These are phyloP conservation scores for Blastomyces parvus DNA, from an alignment of 2,329 filamentous ascomycete genomes.

Conservation along the genomic window DNA sequence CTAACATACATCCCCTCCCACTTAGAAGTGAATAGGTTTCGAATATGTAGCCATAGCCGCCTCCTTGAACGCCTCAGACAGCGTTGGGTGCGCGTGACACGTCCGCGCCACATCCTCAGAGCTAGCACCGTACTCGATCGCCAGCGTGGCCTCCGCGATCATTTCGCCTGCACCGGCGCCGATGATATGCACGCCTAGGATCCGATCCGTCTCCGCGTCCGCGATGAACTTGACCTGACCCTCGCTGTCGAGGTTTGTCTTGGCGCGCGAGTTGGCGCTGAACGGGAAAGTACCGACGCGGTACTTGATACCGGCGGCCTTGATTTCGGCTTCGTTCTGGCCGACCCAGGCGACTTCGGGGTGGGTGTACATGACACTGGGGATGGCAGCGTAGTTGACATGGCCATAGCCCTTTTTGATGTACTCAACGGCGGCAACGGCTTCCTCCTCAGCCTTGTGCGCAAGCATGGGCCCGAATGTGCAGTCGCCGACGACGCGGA, in stretches of 20 bases:
- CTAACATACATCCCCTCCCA: slow-evolving; percentile 10
- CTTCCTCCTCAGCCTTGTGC: slow-evolving; percentile 99
- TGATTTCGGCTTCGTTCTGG: slow-evolving; percentile 92
- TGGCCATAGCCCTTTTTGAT: slow-evolving; percentile 97
- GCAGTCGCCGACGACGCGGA: slow-evolving; percentile 89
- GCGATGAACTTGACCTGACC: slow-evolving; percentile 95
- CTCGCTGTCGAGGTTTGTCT: slow-evolving; percentile 95
- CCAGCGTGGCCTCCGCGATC: slow-evolving; percentile 95
- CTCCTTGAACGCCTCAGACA: slow-evolving; percentile 98
- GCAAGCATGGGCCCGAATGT: slow-evolving; percentile 99
- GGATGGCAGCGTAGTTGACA: slow-evolving; percentile 97
- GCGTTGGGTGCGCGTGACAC: slow-evolving; percentile 90
- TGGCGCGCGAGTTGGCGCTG: slow-evolving; percentile 93
- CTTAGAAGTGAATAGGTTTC: slow-evolving; percentile 90
- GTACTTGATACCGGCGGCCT: slow-evolving; percentile 83
- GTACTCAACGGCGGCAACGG: slow-evolving; percentile 87
- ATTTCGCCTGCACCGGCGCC: slow-evolving; percentile 95
- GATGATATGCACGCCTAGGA: slow-evolving; percentile 93
- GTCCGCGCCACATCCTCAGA: slow-evolving; percentile 92
- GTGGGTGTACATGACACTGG: slow-evolving; percentile 98
- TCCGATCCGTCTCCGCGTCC: slow-evolving; percentile 90
- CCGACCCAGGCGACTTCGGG: slow-evolving; percentile 98
- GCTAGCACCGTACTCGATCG: slow-evolving; percentile 91
- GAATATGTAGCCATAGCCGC: slow-evolving; percentile 95
- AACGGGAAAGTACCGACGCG: slow-evolving; percentile 92